Evolutionary conservation across 2,329 filamentous ascomycete genomes (phyloP).

Genomic region (Penicillium sclerotigenum): DNA sequence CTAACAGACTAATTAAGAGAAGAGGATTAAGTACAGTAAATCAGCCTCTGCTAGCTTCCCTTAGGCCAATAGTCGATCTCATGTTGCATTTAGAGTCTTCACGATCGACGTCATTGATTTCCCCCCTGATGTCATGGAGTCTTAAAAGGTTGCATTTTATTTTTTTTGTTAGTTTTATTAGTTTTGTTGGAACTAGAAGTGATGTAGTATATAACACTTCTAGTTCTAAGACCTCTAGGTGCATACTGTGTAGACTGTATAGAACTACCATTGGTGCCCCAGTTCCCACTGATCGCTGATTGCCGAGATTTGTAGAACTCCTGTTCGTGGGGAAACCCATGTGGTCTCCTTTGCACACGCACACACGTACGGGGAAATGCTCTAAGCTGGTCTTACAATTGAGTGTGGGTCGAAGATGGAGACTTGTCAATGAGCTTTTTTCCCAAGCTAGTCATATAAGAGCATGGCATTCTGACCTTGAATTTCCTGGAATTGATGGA

Average conservation of each 20-base stretch:
- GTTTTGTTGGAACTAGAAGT: too few relatives aligned
- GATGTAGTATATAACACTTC: too few relatives aligned
- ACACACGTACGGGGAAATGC: too few relatives aligned
- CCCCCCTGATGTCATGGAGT: conserved; percentile 20
- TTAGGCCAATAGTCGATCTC: conserved; percentile 11
- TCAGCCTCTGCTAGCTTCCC: not conserved
- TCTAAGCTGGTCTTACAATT: too few relatives aligned
- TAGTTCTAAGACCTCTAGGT: too few relatives aligned
- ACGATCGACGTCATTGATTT: conserved; percentile 26
- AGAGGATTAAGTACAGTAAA: not conserved
- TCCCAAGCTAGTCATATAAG: too few relatives aligned
- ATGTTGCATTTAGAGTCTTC: conserved; percentile 7
- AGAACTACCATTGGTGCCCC: not conserved
- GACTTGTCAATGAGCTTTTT: too few relatives aligned
- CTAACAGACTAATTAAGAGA: not conserved
- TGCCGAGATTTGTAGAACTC: not conserved
- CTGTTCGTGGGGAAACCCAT: conserved; percentile 7
- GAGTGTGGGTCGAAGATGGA: too few relatives aligned
- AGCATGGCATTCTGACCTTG: too few relatives aligned
- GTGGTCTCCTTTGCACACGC: too few relatives aligned
- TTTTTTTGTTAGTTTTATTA: too few relatives aligned
- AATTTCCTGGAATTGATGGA: too few relatives aligned
- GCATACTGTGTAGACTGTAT: not conserved
- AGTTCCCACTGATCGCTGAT: conserved; percentile 2
- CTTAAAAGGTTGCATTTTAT: not conserved